These are phyloP conservation scores for Chrysanthemum seticuspe DNA, from an alignment of 129 eudicot species.

Conservation along the genomic window DNA sequence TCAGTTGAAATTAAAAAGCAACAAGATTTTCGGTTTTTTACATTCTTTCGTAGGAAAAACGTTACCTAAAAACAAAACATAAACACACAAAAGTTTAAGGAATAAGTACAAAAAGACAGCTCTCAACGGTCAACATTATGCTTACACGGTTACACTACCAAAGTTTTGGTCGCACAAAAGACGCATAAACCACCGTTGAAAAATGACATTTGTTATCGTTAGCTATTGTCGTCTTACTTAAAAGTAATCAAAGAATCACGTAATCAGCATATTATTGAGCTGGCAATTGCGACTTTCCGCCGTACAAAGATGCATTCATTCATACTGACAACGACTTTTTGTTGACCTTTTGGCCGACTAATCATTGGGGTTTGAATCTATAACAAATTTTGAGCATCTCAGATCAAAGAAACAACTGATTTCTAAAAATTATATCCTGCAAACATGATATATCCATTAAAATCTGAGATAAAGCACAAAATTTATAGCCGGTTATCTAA, in stretches of 20 bases:
- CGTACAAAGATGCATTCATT: constrained; percentile 12
- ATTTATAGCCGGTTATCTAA: no score
- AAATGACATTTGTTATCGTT: neutral
- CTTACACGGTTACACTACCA: constrained; percentile 13
- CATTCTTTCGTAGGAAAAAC: neutral
- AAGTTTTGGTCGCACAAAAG: constrained; percentile 18
- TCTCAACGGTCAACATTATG: constrained; percentile 6
- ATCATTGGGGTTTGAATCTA: neutral
- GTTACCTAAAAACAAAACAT: neutral
- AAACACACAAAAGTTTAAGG: neutral
- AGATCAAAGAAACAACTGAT: neutral
- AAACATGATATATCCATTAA: no score
- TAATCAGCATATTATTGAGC: constrained; percentile 11
- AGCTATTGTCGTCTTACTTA: constrained; percentile 17
- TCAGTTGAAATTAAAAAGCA: neutral
- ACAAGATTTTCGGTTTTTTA: neutral
- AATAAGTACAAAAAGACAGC: constrained; percentile 17
- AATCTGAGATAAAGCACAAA: no score
- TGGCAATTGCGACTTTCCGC: constrained; percentile 3
- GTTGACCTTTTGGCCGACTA: no score
- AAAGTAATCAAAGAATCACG: constrained; percentile 13
- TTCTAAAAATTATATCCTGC: no score
- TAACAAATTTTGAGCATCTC: neutral
- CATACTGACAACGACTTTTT: neutral
- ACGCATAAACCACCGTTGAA: neutral